Percentiles rank a stretch among this genome's conserved stretches.
Conservation (phyloP, 805 yeast genomes). For the Ogataea ramenticola region DNA sequence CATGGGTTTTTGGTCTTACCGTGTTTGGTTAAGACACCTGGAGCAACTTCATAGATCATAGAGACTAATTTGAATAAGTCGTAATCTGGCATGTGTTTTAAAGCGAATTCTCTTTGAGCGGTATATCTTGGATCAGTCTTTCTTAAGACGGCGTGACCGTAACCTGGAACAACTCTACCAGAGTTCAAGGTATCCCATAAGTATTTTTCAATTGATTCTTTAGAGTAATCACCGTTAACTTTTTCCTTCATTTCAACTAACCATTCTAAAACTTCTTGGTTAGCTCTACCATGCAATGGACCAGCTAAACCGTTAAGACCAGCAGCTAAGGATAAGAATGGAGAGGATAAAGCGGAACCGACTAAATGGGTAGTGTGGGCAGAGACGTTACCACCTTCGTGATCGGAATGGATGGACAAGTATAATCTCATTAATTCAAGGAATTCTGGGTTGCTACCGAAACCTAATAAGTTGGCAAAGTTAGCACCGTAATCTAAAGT, state of each 20-base stretch:
- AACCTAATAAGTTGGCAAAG: conserved; percentile 51
- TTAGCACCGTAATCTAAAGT: conserved; percentile 62
- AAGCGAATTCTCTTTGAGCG: conserved; percentile 80
- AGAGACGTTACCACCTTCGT: conserved; percentile 86
- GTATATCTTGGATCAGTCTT: conserved; percentile 85
- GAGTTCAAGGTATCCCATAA: conserved; percentile 73
- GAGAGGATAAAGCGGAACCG: conserved; percentile 76
- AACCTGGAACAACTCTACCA: conserved; percentile 85
- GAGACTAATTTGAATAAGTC: conserved; percentile 74
- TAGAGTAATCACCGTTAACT: conserved; percentile 64
- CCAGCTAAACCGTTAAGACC: conserved; percentile 85
- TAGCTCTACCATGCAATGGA: conserved; percentile 83
- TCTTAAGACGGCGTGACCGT: conserved; percentile 84
- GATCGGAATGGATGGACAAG: conserved; percentile 78
- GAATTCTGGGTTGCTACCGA: conserved; percentile 58
- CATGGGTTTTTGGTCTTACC: conserved; percentile 92
- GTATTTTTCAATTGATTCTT: conserved; percentile 64
- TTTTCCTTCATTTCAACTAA: conserved; percentile 58
- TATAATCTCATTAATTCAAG: conserved; percentile 75
- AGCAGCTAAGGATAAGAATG: conserved; percentile 72
- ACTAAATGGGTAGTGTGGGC: conserved; percentile 85
- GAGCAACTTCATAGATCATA: conserved; percentile 75
- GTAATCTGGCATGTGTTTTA: conserved; percentile 67
- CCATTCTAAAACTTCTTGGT: conserved; percentile 84
- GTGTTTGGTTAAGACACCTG: conserved; percentile 70